phyloP scores from a whole-genome alignment of 169 alveolate species.

The Ichthyophthirius multifiliis region DNA sequence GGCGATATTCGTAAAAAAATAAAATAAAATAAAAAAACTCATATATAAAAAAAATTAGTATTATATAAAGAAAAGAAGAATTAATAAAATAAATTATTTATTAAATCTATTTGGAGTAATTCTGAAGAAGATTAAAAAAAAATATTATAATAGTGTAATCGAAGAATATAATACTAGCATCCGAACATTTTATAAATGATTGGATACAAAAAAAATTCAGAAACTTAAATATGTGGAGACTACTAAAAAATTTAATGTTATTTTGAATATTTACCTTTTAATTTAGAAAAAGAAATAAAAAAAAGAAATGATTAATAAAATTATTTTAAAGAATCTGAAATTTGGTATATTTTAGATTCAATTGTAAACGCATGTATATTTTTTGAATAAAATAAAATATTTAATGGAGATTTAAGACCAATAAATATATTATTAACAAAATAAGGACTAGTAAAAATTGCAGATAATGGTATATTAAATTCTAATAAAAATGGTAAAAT shows the following conservation, averaged over 20 bases:
- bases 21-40: neutral
- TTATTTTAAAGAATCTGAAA: conserved; percentile 50
- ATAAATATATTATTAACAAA: conserved; percentile 40
- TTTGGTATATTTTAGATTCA: conserved; percentile 39
- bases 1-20: neutral
- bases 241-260: conserved; percentile 6
- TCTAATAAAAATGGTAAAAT: conserved; percentile 31
- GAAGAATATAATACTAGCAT: neutral
- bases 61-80: neutral
- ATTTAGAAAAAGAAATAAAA: conserved; percentile 54
- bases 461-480: conserved; percentile 40
- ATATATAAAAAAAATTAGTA: neutral
- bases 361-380: conserved; percentile 36
- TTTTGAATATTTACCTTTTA: conserved; percentile 33
- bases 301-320: conserved; percentile 34
- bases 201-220: conserved; percentile 7
- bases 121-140: conserved; percentile 1
- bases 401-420: conserved; percentile 56
- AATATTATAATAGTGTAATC: neutral
- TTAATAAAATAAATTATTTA: neutral
- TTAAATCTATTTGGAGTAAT: neutral
- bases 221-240: conserved; percentile 12
- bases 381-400: conserved; percentile 39
- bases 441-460: conserved; percentile 34
- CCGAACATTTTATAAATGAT: neutral